Conservation (phyloP, 352 stramenopile genomes). For the Pythium myriotylum region DNA sequence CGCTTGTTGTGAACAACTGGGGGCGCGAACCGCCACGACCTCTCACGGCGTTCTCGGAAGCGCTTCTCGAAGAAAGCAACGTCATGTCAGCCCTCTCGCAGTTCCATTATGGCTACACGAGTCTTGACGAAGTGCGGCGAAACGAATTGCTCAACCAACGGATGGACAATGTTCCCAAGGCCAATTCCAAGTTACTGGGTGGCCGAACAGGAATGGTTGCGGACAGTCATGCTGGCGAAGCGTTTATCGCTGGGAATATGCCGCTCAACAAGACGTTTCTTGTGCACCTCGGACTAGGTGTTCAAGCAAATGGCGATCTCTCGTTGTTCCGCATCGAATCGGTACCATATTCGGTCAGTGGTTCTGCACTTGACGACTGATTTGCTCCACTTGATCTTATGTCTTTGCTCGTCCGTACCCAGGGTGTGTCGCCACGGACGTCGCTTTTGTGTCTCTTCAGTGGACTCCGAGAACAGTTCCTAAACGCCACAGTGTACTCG, state of each 20-base stretch:
- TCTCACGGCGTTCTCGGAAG: slow-evolving; percentile 40
- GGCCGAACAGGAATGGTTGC: slow-evolving; percentile 51
- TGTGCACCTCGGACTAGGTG: slow-evolving; percentile 62
- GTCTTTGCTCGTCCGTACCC: too few species aligned
- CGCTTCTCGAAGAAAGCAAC: slow-evolving; percentile 67
- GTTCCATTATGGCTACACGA: slow-evolving; percentile 72
- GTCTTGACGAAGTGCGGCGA: slow-evolving; percentile 52
- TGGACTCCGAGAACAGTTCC: slow-evolving; percentile 50
- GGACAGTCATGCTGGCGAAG: slow-evolving; percentile 69
- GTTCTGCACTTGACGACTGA: too few species aligned
- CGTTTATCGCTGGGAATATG: slow-evolving; percentile 62
- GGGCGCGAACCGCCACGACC: slow-evolving; percentile 19
- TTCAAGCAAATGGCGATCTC: slow-evolving; percentile 74
- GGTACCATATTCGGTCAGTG: slow-evolving; percentile 63
- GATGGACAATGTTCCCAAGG: slow-evolving; percentile 58
- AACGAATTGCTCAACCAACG: slow-evolving; percentile 69
- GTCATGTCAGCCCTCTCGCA: slow-evolving; percentile 68
- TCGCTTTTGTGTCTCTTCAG: slow-evolving; percentile 58
- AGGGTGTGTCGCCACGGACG: slow-evolving; percentile 61
- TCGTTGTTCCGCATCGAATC: slow-evolving; percentile 72
- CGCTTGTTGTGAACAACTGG: slow-evolving; percentile 37
- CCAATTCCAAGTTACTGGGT: slow-evolving; percentile 63
- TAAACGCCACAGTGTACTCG: slow-evolving; percentile 52
- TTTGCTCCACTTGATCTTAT: too few species aligned
- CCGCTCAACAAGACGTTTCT: slow-evolving; percentile 61